Conservation (phyloP, 306 rosid genomes). For the Cucurbita maxima region DNA sequence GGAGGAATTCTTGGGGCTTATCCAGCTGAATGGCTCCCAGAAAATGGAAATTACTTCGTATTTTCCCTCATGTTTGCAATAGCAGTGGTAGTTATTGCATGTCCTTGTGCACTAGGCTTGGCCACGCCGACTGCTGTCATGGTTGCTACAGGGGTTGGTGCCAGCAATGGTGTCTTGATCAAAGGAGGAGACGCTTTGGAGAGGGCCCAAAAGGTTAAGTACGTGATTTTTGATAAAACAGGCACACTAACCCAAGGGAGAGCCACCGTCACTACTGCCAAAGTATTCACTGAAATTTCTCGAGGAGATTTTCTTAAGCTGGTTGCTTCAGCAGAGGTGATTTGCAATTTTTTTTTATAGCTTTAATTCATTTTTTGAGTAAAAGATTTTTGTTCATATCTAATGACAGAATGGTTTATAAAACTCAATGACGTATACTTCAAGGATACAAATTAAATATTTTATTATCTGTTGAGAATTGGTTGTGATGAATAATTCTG, state of each 20-base stretch:
- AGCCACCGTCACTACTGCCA: slow-evolving; percentile 65
- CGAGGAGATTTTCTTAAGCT: slow-evolving; percentile 83
- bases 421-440: not conserved
- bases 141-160: slow-evolving; percentile 99
- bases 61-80: slow-evolving; percentile 97
- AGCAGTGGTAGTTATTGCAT: slow-evolving; percentile 92
- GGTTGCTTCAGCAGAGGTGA: slow-evolving; percentile 99
- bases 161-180: slow-evolving; percentile 86
- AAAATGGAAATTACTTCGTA: slow-evolving; percentile 80
- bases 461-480: not conserved
- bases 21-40: slow-evolving; percentile 78
- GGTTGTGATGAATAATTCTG: not conserved
- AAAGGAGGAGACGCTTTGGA: slow-evolving; percentile 98
- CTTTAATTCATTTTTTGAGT: not conserved
- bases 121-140: slow-evolving; percentile 99
- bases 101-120: slow-evolving; percentile 98
- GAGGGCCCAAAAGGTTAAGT: slow-evolving; percentile 81
- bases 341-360: slow-evolving; percentile 5
- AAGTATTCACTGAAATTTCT: slow-evolving; percentile 70
- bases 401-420: not conserved
- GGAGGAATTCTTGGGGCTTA: slow-evolving; percentile 75
- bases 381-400: not conserved
- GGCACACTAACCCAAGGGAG: slow-evolving; percentile 96
- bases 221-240: slow-evolving; percentile 88
- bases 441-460: not conserved